These are phyloP conservation scores for Malania oleifera DNA, from an alignment of 164 flowering plant genomes.

Conservation along the genomic window DNA sequence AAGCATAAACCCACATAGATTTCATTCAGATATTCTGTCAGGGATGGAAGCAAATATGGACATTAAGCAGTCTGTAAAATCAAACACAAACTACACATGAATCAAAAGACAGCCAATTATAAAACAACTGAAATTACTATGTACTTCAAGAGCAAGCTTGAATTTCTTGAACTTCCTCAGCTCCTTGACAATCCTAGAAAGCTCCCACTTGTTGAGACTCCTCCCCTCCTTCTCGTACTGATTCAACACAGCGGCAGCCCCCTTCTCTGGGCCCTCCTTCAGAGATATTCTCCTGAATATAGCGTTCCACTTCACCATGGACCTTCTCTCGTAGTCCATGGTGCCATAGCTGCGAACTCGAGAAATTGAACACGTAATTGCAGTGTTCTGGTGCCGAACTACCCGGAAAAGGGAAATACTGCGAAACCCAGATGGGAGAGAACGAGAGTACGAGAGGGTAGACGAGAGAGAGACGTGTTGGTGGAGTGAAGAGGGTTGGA, in stretches of 20 bases:
- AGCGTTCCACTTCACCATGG: conserved; percentile 49
- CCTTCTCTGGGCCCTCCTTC: conserved; percentile 50
- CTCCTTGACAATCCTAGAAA: conserved; percentile 64
- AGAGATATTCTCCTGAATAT: conserved; percentile 50
- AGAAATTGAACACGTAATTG: conserved; percentile 35
- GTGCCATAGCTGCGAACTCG: conserved; percentile 58
- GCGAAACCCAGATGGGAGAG: conserved; percentile 20
- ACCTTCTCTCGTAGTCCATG: conserved; percentile 54
- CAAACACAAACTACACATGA: neutral
- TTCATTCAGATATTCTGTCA: too few species aligned
- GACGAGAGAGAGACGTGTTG: conserved; percentile 22
- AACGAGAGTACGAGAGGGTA: conserved; percentile 23
- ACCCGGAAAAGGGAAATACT: conserved; percentile 1
- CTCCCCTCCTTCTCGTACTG: conserved; percentile 56
- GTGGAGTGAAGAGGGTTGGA: conserved; percentile 23
- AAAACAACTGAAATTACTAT: neutral
- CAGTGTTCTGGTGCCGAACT: neutral
- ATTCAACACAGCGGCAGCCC: conserved; percentile 49
- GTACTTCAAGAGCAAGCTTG: conserved; percentile 74
- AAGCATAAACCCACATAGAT: too few species aligned
- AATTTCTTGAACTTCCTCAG: conserved; percentile 57
- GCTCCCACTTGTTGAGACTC: conserved; percentile 68
- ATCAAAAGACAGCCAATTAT: neutral
- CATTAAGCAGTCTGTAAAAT: neutral
- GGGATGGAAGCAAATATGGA: too few species aligned